phyloP scores from a whole-genome alignment of 2,329 filamentous ascomycete genomes.

The Fusarium sp. region DNA sequence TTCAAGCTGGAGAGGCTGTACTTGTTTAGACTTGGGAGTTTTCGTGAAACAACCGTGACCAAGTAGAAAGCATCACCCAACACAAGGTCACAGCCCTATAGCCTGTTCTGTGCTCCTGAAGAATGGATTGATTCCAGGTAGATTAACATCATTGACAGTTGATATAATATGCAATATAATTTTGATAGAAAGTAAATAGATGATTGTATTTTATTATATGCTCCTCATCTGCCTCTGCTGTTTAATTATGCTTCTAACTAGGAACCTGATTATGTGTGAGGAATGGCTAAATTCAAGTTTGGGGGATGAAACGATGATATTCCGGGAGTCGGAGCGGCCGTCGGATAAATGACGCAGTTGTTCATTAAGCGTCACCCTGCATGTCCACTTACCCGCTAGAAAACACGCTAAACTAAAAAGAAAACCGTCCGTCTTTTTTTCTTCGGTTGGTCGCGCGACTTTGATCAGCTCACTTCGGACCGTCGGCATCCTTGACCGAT shows the following conservation, averaged over 20 bases:
- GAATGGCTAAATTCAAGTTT: neutral
- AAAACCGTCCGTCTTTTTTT: constrained; percentile 16
- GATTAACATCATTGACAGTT: neutral
- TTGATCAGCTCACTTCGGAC: constrained; percentile 37
- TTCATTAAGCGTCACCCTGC: constrained; percentile 6
- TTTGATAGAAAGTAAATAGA: neutral
- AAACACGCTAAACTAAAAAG: neutral
- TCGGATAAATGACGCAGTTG: constrained; percentile 45
- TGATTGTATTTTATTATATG: neutral
- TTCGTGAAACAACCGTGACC: no score
- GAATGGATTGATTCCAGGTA: neutral
- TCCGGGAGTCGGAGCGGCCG: constrained; percentile 45
- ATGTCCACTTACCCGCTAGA: constrained; percentile 9
- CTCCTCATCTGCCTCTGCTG: neutral
- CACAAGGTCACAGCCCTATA: no score
- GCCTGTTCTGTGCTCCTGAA: neutral
- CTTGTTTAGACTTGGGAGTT: no score
- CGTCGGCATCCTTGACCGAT: constrained; percentile 41
- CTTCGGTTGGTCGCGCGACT: constrained; percentile 46
- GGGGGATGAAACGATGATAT: constrained; percentile 42
- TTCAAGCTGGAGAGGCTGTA: no score
- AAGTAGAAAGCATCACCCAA: no score
- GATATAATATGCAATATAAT: neutral
- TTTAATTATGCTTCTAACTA: neutral
- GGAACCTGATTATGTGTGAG: neutral